These are phyloP conservation scores for Dalechampia spathulata DNA, from an alignment of 441 rosid genomes.

Conservation along the genomic window DNA sequence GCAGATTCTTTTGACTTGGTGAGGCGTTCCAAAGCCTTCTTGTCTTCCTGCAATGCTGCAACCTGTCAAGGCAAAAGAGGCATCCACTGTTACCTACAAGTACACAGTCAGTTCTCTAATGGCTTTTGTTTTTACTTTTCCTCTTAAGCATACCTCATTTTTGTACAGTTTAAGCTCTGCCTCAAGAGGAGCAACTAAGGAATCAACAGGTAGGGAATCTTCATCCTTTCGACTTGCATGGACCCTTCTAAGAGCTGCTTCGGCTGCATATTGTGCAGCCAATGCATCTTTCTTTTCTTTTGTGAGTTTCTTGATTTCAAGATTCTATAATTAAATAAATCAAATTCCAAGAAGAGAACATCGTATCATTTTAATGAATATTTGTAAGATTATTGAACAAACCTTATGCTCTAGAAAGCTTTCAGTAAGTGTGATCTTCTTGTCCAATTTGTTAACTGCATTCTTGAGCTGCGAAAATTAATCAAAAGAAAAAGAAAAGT, in stretches of 20 bases:
- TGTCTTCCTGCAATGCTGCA: constrained; percentile 71
- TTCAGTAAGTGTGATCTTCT: constrained; percentile 40
- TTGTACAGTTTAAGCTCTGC: constrained; percentile 70
- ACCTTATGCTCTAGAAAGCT: constrained; percentile 62
- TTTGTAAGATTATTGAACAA: neutral
- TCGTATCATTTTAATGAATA: neutral
- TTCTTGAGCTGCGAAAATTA: constrained; percentile 48
- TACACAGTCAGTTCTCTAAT: too few species aligned
- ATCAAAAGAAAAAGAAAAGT: neutral
- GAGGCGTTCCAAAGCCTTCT: constrained; percentile 86
- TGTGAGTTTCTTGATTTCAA: constrained; percentile 58
- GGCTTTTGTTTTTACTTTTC: too few species aligned
- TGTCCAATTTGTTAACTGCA: constrained; percentile 45
- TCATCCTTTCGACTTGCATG: constrained; percentile 60
- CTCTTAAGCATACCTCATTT: constrained; percentile 64
- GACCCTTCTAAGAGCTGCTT: constrained; percentile 75
- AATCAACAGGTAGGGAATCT: constrained; percentile 49
- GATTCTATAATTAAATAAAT: constrained; percentile 40
- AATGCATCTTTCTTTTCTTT: constrained; percentile 73
- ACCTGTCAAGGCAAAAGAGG: constrained; percentile 29
- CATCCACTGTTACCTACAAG: too few species aligned
- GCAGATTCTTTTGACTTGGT: constrained; percentile 85
- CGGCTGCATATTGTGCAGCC: constrained; percentile 85
- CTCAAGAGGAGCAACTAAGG: constrained; percentile 80
- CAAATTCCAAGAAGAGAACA: neutral